A percentile compares a stretch with the other conserved stretches of the same genome.
These are phyloP conservation scores for Globisporangium megalacanthum DNA, from an alignment of 352 stramenopile species.

Conservation along the genomic window DNA sequence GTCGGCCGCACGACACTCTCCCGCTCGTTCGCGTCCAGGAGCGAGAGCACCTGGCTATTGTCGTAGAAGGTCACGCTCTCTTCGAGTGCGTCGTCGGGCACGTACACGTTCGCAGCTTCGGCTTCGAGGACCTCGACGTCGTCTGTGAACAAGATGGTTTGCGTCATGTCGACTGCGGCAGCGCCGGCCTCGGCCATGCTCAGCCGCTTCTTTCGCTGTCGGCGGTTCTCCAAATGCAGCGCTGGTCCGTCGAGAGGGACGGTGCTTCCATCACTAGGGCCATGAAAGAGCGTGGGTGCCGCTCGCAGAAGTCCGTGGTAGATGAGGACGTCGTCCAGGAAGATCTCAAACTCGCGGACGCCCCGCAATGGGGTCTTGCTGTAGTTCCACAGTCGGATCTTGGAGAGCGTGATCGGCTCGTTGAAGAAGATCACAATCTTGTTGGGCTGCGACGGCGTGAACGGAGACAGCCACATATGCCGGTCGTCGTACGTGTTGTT, in stretches of 20 bases:
- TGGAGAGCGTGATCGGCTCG: constrained; percentile 64
- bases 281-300: constrained; percentile 26
- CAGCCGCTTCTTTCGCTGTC: constrained; percentile 31
- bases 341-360: constrained; percentile 75
- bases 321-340: constrained; percentile 80
- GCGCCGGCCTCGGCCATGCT: constrained; percentile 40
- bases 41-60: constrained; percentile 62
- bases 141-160: constrained; percentile 75
- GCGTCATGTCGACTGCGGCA: constrained; percentile 46
- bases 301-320: constrained; percentile 56
- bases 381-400: constrained; percentile 86
- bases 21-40: constrained; percentile 43
- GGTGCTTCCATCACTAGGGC: constrained; percentile 15
- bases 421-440: constrained; percentile 80
- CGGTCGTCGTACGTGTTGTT: constrained; percentile 75
- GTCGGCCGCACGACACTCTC: constrained; percentile 35
- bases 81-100: constrained; percentile 56
- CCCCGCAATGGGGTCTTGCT: constrained; percentile 76
- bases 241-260: not conserved
- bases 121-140: constrained; percentile 47
- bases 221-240: constrained; percentile 19
- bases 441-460: constrained; percentile 57
- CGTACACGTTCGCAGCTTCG: constrained; percentile 46
- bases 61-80: constrained; percentile 68
- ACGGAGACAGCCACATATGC: constrained; percentile 71